Evolutionary conservation across 2,329 filamentous ascomycete genomes (phyloP).

Genomic region (Alternaria angustiovoidea): DNA sequence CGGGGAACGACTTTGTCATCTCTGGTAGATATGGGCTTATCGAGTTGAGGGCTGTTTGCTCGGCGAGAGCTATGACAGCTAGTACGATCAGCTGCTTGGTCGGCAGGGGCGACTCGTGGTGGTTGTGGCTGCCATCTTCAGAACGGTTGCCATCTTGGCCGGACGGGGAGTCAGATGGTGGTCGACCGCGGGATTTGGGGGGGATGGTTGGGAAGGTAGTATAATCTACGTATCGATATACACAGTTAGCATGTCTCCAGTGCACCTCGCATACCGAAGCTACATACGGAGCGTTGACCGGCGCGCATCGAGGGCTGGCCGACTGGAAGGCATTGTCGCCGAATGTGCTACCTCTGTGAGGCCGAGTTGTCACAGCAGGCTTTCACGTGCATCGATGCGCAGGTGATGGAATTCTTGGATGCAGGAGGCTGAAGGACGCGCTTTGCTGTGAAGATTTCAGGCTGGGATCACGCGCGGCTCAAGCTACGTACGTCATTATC

Average conservation of each 20-base stretch:
- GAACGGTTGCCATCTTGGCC: constrained; percentile 42
- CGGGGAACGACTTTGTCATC: constrained; percentile 88
- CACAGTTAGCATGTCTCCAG: not conserved
- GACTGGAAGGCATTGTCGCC: constrained; percentile 37
- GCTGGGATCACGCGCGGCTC: constrained; percentile 10
- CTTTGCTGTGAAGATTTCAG: constrained; percentile 12
- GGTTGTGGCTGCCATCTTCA: constrained; percentile 42
- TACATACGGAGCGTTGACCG: constrained; percentile 60
- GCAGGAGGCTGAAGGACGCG: constrained; percentile 2
- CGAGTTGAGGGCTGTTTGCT: constrained; percentile 96
- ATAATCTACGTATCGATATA: constrained; percentile 59
- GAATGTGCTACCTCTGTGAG: constrained; percentile 34
- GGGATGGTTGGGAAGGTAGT: constrained; percentile 82
- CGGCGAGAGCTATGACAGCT: constrained; percentile 86
- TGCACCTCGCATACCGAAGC: not conserved
- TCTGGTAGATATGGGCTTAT: constrained; percentile 94
- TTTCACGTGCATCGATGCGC: constrained; percentile 22
- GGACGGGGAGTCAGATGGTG: constrained; percentile 48
- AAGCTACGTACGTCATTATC: constrained; percentile 14
- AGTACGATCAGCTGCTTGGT: constrained; percentile 82
- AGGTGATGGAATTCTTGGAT: not conserved
- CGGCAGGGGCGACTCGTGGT: constrained; percentile 77
- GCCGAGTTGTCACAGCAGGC: constrained; percentile 11
- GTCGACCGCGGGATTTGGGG: constrained; percentile 69
- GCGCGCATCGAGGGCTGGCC: constrained; percentile 51